Percentiles rank a stretch among this genome's conserved stretches.
Conservation (phyloP, 1,284 basidiomycete species). For the Phellopilus nigrolimitatus region DNA sequence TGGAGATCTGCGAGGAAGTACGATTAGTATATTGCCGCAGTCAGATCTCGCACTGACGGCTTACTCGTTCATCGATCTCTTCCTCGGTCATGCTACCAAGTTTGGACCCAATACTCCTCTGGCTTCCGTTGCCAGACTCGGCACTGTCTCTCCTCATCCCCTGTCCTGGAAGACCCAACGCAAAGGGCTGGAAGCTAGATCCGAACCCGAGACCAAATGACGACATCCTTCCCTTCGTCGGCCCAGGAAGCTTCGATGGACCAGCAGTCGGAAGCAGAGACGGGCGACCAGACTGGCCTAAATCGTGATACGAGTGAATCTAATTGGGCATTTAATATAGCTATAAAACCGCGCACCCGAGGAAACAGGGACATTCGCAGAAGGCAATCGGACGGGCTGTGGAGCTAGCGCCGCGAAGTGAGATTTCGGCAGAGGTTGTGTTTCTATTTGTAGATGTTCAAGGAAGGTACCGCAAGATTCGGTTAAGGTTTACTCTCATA, state of each 20-base stretch:
- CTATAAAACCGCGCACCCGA: not conserved
- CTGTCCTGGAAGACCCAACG: conserved; percentile 7
- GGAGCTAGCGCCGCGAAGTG: conserved; percentile 59
- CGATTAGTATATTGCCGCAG: conserved; percentile 13
- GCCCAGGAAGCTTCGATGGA: conserved; percentile 17
- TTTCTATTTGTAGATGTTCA: conserved; percentile 45
- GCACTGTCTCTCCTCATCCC: conserved; percentile 16
- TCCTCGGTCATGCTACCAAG: conserved; percentile 46
- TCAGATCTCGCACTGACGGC: too few relatives aligned
- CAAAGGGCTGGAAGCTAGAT: conserved; percentile 14
- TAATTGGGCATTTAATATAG: not conserved
- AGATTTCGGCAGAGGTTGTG: conserved; percentile 47
- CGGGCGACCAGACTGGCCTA: conserved; percentile 23
- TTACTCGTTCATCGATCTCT: conserved; percentile 66
- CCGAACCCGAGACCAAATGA: conserved; percentile 13
- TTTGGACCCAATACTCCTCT: conserved; percentile 8
- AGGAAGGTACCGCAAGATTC: too few relatives aligned
- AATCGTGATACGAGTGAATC: conserved; percentile 8
- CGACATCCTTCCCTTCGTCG: conserved; percentile 15
- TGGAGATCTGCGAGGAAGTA: conserved; percentile 52
- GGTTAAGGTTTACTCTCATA: too few relatives aligned
- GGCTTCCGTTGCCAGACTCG: conserved; percentile 23
- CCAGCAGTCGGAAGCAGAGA: conserved; percentile 21
- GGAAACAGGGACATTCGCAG: conserved; percentile 31
- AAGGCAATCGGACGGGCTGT: conserved; percentile 42